Evolutionary conservation across 1,284 basidiomycete genomes (phyloP), one percentile per base, ranked within the genome.

Genomic region (Abortiporus biennis): DNA sequence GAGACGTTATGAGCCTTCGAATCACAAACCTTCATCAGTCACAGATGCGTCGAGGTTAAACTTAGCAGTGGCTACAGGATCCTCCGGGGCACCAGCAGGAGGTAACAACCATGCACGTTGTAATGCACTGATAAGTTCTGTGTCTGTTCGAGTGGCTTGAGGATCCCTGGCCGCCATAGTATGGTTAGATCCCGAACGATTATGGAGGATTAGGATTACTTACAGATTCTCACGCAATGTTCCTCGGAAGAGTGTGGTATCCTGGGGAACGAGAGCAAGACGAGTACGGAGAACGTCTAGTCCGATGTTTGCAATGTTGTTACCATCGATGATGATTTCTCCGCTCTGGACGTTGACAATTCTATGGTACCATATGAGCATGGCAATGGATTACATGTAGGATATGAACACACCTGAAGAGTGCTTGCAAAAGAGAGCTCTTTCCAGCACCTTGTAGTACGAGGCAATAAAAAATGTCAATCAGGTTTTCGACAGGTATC

Each of bases 391-490:
- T 19, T 24, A 42, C 17, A 46, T 13, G 20, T 6, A 6, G 34
- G 30, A 22, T 17, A 40, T 30, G 11, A 45, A 36, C 36, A 25
- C 52, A 75, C 63, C 89, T 72, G 65, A 92, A 82, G 15, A 93
- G 67, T 1, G 74, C 78, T 50, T 80, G 79, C 24, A 92, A 67
- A 9, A 92, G 62, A 1, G 86, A 88, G 40, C 78, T 82, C 64
- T 92, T 92, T 23, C 88, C 82, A 36, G 84, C 80, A 12, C 82
- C 84, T 73, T 5, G 86, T 86, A 46, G 92, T 29, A 8, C 27
- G 27, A 29, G 27, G 8, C 27, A 29, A 29, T n/a, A n/a, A 29
- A 29, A 9, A n/a, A 9, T 29, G 9, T 29, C 27, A 29, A 29
- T 29, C 9, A 29, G 8, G 27, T n/a, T n/a, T n/a, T 9, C 8